phyloP scores from a whole-genome alignment of 306 rosid species.

The Parietaria judaica region DNA sequence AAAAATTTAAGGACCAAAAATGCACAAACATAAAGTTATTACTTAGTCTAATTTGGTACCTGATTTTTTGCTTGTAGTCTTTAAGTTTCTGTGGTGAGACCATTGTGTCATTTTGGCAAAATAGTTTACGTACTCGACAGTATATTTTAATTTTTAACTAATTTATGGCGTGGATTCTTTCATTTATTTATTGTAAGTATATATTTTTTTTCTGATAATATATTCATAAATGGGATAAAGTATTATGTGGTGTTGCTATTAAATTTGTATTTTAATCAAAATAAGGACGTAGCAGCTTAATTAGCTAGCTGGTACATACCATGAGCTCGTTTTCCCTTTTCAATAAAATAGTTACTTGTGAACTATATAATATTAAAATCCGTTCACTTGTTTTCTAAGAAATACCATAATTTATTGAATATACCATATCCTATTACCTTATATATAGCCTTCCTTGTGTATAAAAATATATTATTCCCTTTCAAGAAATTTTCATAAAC shows the following conservation, averaged over 20 bases:
- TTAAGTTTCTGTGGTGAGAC: conserved; percentile 7
- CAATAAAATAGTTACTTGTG: not conserved
- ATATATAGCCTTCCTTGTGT: not conserved
- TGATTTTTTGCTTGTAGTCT: not conserved
- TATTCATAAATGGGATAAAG: no score
- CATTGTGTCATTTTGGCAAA: conserved; percentile 5
- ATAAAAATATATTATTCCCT: not conserved
- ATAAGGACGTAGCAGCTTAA: not conserved
- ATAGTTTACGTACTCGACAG: not conserved
- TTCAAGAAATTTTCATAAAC: not conserved
- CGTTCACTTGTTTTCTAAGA: not conserved
- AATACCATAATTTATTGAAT: not conserved
- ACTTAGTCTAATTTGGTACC: not conserved
- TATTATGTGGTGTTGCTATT: no score
- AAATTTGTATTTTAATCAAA: not conserved
- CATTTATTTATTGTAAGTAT: no score
- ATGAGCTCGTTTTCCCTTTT: not conserved
- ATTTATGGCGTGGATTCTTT: no score
- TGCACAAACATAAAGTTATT: not conserved
- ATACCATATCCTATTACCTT: not conserved
- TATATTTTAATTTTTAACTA: not conserved
- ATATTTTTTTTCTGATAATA: no score
- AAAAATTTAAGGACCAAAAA: no score
- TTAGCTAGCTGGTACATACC: no score
- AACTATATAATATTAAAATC: not conserved